Base-by-base conservation (phyloP, 192 early-diverging fungal genomes). In the Bifiguratus adelaidae region DNA sequence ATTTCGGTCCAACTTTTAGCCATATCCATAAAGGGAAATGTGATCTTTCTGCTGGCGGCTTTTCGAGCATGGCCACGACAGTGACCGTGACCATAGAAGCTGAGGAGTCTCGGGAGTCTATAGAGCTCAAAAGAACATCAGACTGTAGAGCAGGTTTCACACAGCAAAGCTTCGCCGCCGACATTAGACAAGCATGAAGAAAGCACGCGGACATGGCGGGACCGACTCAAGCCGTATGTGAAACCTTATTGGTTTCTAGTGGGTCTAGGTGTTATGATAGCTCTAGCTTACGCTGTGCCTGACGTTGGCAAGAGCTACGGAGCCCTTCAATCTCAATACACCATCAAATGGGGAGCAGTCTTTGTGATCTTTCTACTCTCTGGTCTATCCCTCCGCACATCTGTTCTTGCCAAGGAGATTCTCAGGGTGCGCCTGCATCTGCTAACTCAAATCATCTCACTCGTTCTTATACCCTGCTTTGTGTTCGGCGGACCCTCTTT, bases 1-100 rank as follows among this genome's bases (percentile, higher is more conserved):
- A 65, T 96, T 86, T 56, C 63, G 74, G 47, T 79, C 73, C 38
- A 76, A 71, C 30, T 81, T 81, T 60, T 78, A n/a, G n/a, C n/a
- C n/a, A n/a, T n/a, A n/a, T n/a, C n/a, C n/a, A n/a, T n/a, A n/a
- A n/a, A n/a, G n/a, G n/a, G n/a, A n/a, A n/a, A n/a, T n/a, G n/a
- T n/a, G n/a, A n/a, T n/a, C n/a, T n/a, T n/a, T n/a, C n/a, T n/a
- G n/a, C n/a, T n/a, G n/a, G n/a, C n/a, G n/a, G n/a, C n/a, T n/a
- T n/a, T n/a, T n/a, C n/a, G n/a, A n/a, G n/a, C n/a, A n/a, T n/a
- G n/a, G n/a, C n/a, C n/a, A n/a, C n/a, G n/a, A n/a, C n/a, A n/a
- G n/a, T n/a, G n/a, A n/a, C n/a, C n/a, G n/a, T n/a, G n/a, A n/a
- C n/a, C n/a, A n/a, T n/a, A n/a, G n/a, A n/a, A n/a, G n/a, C n/a